Base-by-base conservation (phyloP, 2,329 filamentous ascomycete genomes). In the Myriangium duriaei region DNA sequence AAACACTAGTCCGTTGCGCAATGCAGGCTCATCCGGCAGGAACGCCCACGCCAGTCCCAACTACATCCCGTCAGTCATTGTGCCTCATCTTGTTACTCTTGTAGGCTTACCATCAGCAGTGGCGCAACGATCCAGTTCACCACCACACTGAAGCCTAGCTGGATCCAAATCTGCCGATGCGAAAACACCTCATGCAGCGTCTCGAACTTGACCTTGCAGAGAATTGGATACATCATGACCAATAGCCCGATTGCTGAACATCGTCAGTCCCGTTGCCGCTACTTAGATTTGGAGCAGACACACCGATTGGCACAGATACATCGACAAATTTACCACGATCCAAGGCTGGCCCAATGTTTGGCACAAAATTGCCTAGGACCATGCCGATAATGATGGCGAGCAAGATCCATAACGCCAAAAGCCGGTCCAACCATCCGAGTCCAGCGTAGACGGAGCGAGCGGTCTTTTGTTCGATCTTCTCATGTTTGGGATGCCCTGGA, bases 151-250 rank as follows among this genome's bases (percentile, higher is more conserved):
- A 93, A 82, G 0, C 55, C 63, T n/a, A 93, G 72, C 55, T 93
- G 84, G 35, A 74, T 72, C 84, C 82, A 93, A 2, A 92, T 63
- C 1, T 64, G 63, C 2, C 66, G 65, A 2, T 74, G 65, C 2
- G 61, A 56, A 42, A 91, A 70, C 3, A 84, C 63, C 2, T 71
- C 61, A 54, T 85, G 81, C 7, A 92, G 60, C 0, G 73, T 72
- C 55, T 92, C 84, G 57, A 76, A 91, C 29, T 74, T 74, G 4
- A 92, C 80, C 56, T 91, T 91, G 68, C 83, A 92, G 0, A 93
- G 64, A 42, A 93, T 92, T 0, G 85, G 86, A 52, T 91, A 93
- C 83, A 93, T 93, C 84, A 93, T 93, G 30, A 92, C 76, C 1
- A 93, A 67, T 1, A 93, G 62, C 0, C 85, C 84, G 33, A 92